phyloP scores from a whole-genome alignment of 345 rosid species.

The Gossypium arboreum region DNA sequence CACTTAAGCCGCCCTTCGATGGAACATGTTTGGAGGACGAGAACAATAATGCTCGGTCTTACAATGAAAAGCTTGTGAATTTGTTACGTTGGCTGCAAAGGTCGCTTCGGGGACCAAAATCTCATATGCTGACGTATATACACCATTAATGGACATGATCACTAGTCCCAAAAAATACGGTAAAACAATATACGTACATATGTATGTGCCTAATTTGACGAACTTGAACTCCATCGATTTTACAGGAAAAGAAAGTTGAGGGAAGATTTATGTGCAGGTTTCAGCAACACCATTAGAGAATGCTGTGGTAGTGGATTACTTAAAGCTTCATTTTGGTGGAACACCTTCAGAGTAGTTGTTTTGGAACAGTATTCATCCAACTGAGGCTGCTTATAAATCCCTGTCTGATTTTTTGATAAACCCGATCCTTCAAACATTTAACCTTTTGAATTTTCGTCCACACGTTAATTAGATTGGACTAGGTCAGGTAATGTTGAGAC shows the following conservation, averaged over 20 bases:
- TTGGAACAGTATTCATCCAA: slow-evolving; percentile 9
- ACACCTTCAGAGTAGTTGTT: slow-evolving; percentile 27
- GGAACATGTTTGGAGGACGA: slow-evolving; percentile 41
- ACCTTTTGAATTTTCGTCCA: neutral
- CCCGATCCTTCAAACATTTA: neutral
- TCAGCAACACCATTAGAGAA: slow-evolving; percentile 24
- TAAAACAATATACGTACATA: neutral
- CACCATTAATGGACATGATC: slow-evolving; percentile 43
- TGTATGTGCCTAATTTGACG: neutral
- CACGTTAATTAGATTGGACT: neutral
- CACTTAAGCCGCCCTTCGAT: neutral
- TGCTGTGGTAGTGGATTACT: slow-evolving; percentile 43
- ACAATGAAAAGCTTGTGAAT: slow-evolving; percentile 40
- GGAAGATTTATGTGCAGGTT: slow-evolving; percentile 4
- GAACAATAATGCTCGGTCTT: slow-evolving; percentile 41
- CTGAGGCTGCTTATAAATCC: neutral
- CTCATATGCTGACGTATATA: slow-evolving; percentile 36
- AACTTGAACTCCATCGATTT: neutral
- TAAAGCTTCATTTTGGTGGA: slow-evolving; percentile 33
- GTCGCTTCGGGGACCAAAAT: slow-evolving; percentile 38
- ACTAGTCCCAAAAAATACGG: slow-evolving; percentile 33
- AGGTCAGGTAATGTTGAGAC: neutral
- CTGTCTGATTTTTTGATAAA: neutral
- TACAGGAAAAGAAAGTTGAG: neutral
- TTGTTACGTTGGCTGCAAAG: slow-evolving; percentile 31